phyloP scores from a whole-genome alignment of 441 rosid species.

The Gossypium davidsonii region DNA sequence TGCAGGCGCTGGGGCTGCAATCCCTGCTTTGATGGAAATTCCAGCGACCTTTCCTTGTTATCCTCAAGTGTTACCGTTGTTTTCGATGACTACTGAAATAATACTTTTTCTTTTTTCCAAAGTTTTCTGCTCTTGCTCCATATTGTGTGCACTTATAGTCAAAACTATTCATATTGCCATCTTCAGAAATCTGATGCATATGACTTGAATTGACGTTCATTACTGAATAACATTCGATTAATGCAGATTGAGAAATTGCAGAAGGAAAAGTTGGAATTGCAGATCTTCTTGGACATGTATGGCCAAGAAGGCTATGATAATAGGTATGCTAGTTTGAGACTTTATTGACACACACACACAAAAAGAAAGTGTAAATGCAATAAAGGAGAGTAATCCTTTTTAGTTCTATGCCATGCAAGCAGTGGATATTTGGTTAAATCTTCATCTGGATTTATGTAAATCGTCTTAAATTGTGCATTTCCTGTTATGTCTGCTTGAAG shows the following conservation, averaged over 20 bases:
- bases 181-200: not conserved
- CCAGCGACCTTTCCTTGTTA: not conserved
- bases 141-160: not conserved
- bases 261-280: slow-evolving; percentile 67
- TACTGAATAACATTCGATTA: slow-evolving; percentile 14
- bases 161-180: not conserved
- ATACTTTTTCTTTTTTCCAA: not conserved
- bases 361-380: not conserved
- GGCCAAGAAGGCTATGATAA: slow-evolving; percentile 64
- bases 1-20: not conserved
- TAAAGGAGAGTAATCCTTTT: not conserved
- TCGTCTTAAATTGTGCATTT: not conserved
- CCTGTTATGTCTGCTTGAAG: not conserved
- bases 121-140: not conserved
- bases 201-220: not conserved
- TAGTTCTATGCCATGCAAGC: not conserved
- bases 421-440: not conserved
- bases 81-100: not conserved
- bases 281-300: slow-evolving; percentile 67
- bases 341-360: not conserved
- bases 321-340: slow-evolving; percentile 44
- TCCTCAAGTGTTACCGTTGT: not conserved
- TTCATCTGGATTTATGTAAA: not conserved
- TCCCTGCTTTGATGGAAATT: not conserved
- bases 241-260: slow-evolving; percentile 76